Conservation (phyloP, 2,329 filamentous ascomycete species). For the Neoascochyta sp. region DNA sequence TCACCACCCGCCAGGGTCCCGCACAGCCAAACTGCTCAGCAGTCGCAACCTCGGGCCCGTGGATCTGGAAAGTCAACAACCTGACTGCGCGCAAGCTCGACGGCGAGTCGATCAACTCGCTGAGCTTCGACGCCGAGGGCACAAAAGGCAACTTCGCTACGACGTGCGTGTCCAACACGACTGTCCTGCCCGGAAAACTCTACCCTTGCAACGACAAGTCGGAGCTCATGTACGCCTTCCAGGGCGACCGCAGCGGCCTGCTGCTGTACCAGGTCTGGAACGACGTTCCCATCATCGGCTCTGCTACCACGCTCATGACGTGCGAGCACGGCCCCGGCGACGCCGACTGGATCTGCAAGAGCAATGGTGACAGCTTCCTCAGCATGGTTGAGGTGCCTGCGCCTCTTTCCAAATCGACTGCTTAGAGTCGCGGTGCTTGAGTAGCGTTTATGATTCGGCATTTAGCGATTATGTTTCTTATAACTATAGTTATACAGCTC, state of each 20-base stretch:
- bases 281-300: no score
- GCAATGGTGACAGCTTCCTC: no score
- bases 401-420: no score
- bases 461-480: no score
- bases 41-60: conserved; percentile 12
- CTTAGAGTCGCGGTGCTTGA: no score
- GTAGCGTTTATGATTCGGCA: no score
- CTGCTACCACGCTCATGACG: no score
- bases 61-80: conserved; percentile 18
- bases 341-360: no score
- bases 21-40: no score
- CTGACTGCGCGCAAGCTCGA: conserved; percentile 19
- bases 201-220: conserved; percentile 13
- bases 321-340: no score
- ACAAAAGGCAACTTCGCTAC: conserved; percentile 13
- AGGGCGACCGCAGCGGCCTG: conserved; percentile 10
- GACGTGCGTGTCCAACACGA: conserved; percentile 6
- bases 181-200: conserved; percentile 9
- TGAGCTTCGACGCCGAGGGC: conserved; percentile 15
- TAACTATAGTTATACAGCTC: no score
- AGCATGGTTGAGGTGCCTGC: no score
- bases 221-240: conserved; percentile 12
- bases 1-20: conserved; percentile 8
- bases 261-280: conserved; percentile 14
- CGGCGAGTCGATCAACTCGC: conserved; percentile 12